Conservation (phyloP, 2,329 filamentous ascomycete genomes). For the Hypoxylon rubiginosum region DNA sequence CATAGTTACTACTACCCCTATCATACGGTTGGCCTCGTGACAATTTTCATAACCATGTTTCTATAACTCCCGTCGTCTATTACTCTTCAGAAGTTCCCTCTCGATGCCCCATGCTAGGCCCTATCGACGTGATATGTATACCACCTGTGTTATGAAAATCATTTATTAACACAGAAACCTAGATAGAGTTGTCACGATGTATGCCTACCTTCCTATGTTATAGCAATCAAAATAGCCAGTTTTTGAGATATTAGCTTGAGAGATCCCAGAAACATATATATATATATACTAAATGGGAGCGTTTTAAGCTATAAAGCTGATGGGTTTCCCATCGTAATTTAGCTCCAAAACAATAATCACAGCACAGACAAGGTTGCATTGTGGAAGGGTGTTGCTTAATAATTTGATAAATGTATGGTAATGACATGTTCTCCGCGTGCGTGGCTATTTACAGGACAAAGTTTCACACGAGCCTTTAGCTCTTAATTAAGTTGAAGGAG, state of each 20-base stretch:
- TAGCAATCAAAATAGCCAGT: slow-evolving; percentile 46
- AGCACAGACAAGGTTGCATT: slow-evolving; percentile 51
- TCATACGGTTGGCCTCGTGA: no score
- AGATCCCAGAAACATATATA: slow-evolving; percentile 31
- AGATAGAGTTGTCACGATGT: slow-evolving; percentile 44
- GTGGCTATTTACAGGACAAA: slow-evolving; percentile 62
- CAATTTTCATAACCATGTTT: no score
- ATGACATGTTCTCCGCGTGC: slow-evolving; percentile 59
- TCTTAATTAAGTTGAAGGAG: slow-evolving; percentile 49
- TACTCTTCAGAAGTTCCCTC: slow-evolving; percentile 19
- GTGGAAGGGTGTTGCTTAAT: slow-evolving; percentile 52
- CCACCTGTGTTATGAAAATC: slow-evolving; percentile 6
- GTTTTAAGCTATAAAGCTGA: slow-evolving; percentile 60
- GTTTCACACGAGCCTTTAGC: slow-evolving; percentile 43
- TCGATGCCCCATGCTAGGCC: slow-evolving; percentile 1
- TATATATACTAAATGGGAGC: slow-evolving; percentile 52
- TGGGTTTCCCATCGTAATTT: slow-evolving; percentile 59
- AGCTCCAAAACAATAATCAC: slow-evolving; percentile 55
- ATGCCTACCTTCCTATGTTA: slow-evolving; percentile 41
- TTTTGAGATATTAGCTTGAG: no score
- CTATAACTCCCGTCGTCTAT: no score
- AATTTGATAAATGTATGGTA: slow-evolving; percentile 57
- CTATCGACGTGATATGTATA: slow-evolving; percentile 38
- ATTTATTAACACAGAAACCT: slow-evolving; percentile 36
- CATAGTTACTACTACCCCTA: no score